A percentile compares a stretch with the other conserved stretches of the same genome.
Conservation (phyloP, 2,329 filamentous ascomycete genomes). For the Cercospora sp. region DNA sequence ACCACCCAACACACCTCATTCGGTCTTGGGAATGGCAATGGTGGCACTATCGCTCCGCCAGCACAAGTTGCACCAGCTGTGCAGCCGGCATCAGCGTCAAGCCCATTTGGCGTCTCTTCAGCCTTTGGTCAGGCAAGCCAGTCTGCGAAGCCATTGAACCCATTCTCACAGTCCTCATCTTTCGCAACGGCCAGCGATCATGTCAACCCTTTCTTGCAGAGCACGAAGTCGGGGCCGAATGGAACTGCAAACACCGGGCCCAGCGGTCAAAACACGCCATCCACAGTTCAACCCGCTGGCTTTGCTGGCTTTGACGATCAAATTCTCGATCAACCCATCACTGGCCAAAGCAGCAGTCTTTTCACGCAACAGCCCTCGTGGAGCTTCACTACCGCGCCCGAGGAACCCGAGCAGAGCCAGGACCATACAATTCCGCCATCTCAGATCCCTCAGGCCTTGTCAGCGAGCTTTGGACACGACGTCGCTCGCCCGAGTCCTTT, state of each 20-base stretch:
- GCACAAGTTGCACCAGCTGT: background rate
- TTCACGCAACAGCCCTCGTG: constrained; percentile 3
- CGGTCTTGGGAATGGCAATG: background rate
- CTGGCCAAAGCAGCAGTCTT: background rate
- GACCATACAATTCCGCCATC: constrained; percentile 29
- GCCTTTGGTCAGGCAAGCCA: background rate
- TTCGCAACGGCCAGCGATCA: constrained; percentile 10
- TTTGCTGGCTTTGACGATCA: background rate
- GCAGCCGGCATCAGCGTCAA: background rate
- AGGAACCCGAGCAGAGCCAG: constrained; percentile 3
- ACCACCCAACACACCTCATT: background rate
- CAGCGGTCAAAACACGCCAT: background rate
- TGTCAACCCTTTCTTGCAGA: constrained; percentile 22
- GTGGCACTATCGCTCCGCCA: background rate
- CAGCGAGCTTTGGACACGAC: constrained; percentile 27
- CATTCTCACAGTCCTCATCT: constrained; percentile 21
- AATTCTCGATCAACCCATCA: background rate
- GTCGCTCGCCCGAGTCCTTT: constrained; percentile 9
- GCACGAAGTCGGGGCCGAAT: background rate
- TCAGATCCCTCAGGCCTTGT: constrained; percentile 27
- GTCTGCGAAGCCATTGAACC: constrained; percentile 14
- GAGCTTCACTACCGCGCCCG: constrained; percentile 14
- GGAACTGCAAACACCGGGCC: background rate
- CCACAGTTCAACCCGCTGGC: background rate
- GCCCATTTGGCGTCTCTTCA: background rate